A percentile compares a stretch with the other conserved stretches of the same genome.
phyloP scores from a whole-genome alignment of 192 early-diverging fungal species.

The Polychytrium aggregatum region DNA sequence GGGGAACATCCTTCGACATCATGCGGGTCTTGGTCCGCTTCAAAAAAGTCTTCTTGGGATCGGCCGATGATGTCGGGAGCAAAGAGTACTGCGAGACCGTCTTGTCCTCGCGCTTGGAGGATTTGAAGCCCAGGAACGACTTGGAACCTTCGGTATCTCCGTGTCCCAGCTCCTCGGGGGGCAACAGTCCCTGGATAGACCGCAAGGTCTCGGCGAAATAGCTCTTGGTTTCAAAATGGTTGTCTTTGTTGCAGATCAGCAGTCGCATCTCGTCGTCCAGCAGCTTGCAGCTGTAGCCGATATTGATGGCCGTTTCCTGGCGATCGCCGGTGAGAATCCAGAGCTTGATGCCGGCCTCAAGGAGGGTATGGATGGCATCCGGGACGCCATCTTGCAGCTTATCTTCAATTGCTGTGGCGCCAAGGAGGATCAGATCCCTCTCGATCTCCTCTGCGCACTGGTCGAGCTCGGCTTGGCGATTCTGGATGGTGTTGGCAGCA shows the following conservation, averaged over 20 bases:
- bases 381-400: constrained; percentile 97
- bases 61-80: too few species aligned
- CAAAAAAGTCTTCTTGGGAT: too few species aligned
- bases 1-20: too few species aligned
- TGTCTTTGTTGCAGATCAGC: constrained; percentile 80
- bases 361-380: constrained; percentile 89
- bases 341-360: constrained; percentile 89
- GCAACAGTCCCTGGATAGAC: too few species aligned
- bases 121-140: too few species aligned
- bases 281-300: constrained; percentile 95
- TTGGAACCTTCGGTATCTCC: constrained; percentile 33
- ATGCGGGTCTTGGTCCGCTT: too few species aligned
- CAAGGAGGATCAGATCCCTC: constrained; percentile 77
- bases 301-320: constrained; percentile 98
- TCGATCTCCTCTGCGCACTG: constrained; percentile 92
- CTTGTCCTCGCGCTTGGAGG: too few species aligned
- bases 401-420: constrained; percentile 98
- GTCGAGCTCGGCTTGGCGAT: constrained; percentile 79
- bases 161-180: too few species aligned
- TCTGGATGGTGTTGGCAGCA: constrained; percentile 69
- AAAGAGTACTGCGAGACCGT: constrained; percentile 36
- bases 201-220: constrained; percentile 84
- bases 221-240: constrained; percentile 79
- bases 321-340: constrained; percentile 98
- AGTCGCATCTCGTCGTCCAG: constrained; percentile 88